Evolutionary conservation across 768 basidiomycete species (phyloP).

Genomic region (Antrodiella citrinella): DNA sequence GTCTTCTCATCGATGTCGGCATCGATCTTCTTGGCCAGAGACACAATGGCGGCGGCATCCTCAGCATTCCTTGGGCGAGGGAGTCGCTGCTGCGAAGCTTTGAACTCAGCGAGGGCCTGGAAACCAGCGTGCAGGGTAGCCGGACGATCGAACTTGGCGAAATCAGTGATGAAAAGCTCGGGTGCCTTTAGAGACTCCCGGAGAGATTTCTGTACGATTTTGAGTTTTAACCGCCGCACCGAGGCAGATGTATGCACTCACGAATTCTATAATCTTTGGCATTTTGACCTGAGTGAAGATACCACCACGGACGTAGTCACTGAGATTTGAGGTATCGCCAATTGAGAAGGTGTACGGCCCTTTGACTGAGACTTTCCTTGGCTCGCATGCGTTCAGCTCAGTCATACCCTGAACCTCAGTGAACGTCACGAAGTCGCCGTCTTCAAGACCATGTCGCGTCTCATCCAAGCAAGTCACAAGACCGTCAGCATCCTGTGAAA

Average conservation of each 20-base stretch:
- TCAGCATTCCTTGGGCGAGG: slow-evolving; percentile 77
- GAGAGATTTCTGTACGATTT: slow-evolving; percentile 71
- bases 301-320: slow-evolving; percentile 79
- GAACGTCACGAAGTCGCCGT: slow-evolving; percentile 97
- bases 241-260: slow-evolving; percentile 32
- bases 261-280: slow-evolving; percentile 94
- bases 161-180: slow-evolving; percentile 91
- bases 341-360: slow-evolving; percentile 98
- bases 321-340: slow-evolving; percentile 77
- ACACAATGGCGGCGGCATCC: slow-evolving; percentile 69
- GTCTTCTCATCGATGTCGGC: slow-evolving; percentile 74
- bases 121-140: slow-evolving; percentile 87
- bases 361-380: slow-evolving; percentile 86
- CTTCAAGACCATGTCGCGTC: slow-evolving; percentile 95
- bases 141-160: slow-evolving; percentile 94
- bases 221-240: background rate
- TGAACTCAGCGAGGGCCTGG: slow-evolving; percentile 84
- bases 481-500: slow-evolving; percentile 80
- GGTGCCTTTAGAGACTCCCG: slow-evolving; percentile 75
- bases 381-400: slow-evolving; percentile 84
- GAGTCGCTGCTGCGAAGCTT: slow-evolving; percentile 50
- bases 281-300: slow-evolving; percentile 99
- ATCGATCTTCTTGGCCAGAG: slow-evolving; percentile 72
- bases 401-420: slow-evolving; percentile 93
- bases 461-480: slow-evolving; percentile 96